A percentile compares a stretch with the other conserved stretches of the same genome.
Evolutionary conservation across 2,329 filamentous ascomycete species (phyloP).

Genomic region (Volutella citrinella): DNA sequence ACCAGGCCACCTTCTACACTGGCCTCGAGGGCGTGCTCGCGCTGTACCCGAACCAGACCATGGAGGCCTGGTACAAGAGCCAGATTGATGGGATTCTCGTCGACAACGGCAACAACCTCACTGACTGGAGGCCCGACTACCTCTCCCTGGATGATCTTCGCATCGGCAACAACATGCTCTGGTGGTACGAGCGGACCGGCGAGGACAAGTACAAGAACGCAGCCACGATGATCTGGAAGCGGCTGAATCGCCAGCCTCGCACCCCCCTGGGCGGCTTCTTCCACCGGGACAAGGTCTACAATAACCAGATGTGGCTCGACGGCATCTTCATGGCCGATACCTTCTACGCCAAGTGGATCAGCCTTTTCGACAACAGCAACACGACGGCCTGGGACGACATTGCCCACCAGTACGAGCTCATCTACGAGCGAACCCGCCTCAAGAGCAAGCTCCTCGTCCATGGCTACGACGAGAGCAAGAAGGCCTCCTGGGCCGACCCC

Average conservation of each 20-base stretch:
- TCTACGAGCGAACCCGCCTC: slow-evolving; percentile 41
- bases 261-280: slow-evolving; percentile 52
- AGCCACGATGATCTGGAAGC: slow-evolving; percentile 42
- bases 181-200: slow-evolving; percentile 44
- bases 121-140: too few relatives aligned
- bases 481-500: slow-evolving; percentile 49
- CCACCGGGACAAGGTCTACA: slow-evolving; percentile 45
- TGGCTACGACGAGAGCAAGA: slow-evolving; percentile 49
- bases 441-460: slow-evolving; percentile 45
- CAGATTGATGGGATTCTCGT: slow-evolving; percentile 46
- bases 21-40: slow-evolving; percentile 45
- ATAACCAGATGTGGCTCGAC: slow-evolving; percentile 57
- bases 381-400: slow-evolving; percentile 43
- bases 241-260: slow-evolving; percentile 47
- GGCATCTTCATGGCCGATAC: slow-evolving; percentile 50
- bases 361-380: slow-evolving; percentile 35
- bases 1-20: slow-evolving; percentile 45
- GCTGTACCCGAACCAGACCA: slow-evolving; percentile 38
- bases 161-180: slow-evolving; percentile 50
- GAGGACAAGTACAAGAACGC: slow-evolving; percentile 48
- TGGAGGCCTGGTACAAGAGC: slow-evolving; percentile 41
- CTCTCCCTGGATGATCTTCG: slow-evolving; percentile 52
- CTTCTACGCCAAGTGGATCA: slow-evolving; percentile 41
- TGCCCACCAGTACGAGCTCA: slow-evolving; percentile 41
- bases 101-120: too few relatives aligned